phyloP scores from a whole-genome alignment of 2,329 filamentous ascomycete genomes.

The Clathrospora elynae region DNA sequence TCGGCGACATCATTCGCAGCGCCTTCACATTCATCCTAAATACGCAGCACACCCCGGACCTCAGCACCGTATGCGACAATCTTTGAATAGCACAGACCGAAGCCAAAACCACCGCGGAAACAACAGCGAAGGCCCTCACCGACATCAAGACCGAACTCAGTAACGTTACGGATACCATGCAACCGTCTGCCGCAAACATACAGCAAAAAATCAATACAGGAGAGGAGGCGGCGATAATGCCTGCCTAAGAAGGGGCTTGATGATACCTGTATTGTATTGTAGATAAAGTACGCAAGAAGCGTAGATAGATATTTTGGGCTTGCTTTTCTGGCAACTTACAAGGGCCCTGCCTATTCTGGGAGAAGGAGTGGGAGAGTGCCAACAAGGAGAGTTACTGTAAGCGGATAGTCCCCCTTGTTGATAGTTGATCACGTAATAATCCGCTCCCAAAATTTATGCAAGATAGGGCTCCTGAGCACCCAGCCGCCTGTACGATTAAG shows the following conservation, averaged over 20 bases:
- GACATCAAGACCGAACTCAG: conserved; percentile 15
- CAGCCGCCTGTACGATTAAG: too few relatives aligned
- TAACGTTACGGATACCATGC: conserved; percentile 7
- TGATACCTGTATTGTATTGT: conserved; percentile 8
- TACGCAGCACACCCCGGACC: conserved; percentile 22
- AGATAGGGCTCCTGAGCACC: conserved; percentile 10
- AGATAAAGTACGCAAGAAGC: conserved; percentile 5
- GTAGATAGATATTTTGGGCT: background rate
- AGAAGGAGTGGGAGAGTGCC: conserved; percentile 40
- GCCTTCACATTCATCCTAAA: conserved; percentile 23
- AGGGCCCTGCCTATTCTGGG: conserved; percentile 38
- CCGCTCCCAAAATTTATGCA: conserved; percentile 12
- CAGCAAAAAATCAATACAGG: conserved; percentile 17
- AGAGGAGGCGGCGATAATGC: conserved; percentile 21
- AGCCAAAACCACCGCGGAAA: conserved; percentile 12
- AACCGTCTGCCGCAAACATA: conserved; percentile 10
- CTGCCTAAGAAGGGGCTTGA: too few relatives aligned
- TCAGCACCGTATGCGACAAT: conserved; percentile 14
- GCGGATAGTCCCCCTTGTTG: conserved; percentile 14
- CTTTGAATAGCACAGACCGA: conserved; percentile 22
- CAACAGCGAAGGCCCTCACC: conserved; percentile 12
- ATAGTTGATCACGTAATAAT: conserved; percentile 12
- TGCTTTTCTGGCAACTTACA: conserved; percentile 29
- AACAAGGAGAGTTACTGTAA: conserved; percentile 25
- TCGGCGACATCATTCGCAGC: conserved; percentile 14